Evolutionary conservation across 73 alveolate genomes (phyloP), one percentile per base, ranked within the genome.

Genomic region (Diophrys appendiculata): DNA sequence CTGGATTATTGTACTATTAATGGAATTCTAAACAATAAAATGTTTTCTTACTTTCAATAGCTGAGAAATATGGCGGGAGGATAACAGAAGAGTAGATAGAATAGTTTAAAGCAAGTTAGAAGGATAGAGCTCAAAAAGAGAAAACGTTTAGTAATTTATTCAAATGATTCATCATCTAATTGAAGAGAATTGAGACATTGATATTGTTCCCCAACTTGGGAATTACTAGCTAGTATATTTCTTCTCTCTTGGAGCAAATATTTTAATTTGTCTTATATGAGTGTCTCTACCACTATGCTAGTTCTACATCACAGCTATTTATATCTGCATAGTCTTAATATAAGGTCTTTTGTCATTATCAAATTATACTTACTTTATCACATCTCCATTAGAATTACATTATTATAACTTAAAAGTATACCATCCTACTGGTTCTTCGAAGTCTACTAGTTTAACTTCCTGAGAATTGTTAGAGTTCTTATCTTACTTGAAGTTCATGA

Each of bases 381-480:
- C 64, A 54, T 69, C 76, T 27, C 89, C 87, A 25, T 53, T 90
- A 35, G 94, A 52, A 77, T 91, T 90, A 75, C 84, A 77, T 73
- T 92, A 94, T 69, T 92, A 94, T 28, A 95, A 84, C 71, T 93
- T 72, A 80, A 97, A 94, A 72, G 93, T 91, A 81, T 81, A 96
- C 99, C 99, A 97, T 52, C 99, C 99, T 31, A 84, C 88, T 33
- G 99, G 99, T 73, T 97, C 99, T 72, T 92, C 98, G 78, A 96
- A 96, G 68, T 97, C 99, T 29, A 96, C 91, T 24, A 90, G 83
- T 88, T 91, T 89, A 31, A 93, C 95, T 83, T 97, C 99, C 54
- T 95, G 90, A 91, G 95, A 81, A 70, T 97, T 99, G 81, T 88
- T 73, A 72, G 94, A 94, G 78, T 97, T 90, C 80, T 97, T 97